phyloP scores from a whole-genome alignment of 2,329 filamentous ascomycete genomes.

The Monilinia fructicola region DNA sequence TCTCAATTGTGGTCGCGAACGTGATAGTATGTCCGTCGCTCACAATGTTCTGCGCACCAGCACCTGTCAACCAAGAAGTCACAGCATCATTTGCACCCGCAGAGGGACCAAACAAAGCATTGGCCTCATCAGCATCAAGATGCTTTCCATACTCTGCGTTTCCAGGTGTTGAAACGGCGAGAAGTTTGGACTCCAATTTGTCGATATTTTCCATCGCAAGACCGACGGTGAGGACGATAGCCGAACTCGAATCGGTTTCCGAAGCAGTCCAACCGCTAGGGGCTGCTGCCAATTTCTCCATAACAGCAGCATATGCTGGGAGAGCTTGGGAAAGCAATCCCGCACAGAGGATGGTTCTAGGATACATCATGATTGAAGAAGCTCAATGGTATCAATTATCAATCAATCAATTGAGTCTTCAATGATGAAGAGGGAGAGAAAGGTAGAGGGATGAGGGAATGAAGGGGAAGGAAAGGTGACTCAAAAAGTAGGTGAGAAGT shows the following conservation, averaged over 20 bases:
- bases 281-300: slow-evolving; percentile 26
- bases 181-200: slow-evolving; percentile 45
- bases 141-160: slow-evolving; percentile 55
- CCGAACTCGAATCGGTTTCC: slow-evolving; percentile 16
- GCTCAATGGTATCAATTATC: not conserved
- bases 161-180: slow-evolving; percentile 50
- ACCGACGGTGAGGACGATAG: slow-evolving; percentile 41
- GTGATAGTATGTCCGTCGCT: slow-evolving; percentile 55
- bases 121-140: slow-evolving; percentile 51
- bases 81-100: slow-evolving; percentile 52
- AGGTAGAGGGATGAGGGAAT: not conserved
- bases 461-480: not conserved
- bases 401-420: not conserved
- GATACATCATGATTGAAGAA: slow-evolving; percentile 21
- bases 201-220: slow-evolving; percentile 48
- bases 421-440: not conserved
- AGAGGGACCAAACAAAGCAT: slow-evolving; percentile 52
- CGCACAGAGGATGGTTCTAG: slow-evolving; percentile 14
- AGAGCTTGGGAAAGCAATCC: slow-evolving; percentile 23
- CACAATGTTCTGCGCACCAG: slow-evolving; percentile 47
- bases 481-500: not conserved
- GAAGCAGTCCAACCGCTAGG: slow-evolving; percentile 30
- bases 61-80: slow-evolving; percentile 54
- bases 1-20: slow-evolving; percentile 50
- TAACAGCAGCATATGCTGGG: slow-evolving; percentile 11